These are phyloP conservation scores for Acidiella bohemica DNA, from an alignment of 495 filamentous ascomycete species.

Conservation along the genomic window DNA sequence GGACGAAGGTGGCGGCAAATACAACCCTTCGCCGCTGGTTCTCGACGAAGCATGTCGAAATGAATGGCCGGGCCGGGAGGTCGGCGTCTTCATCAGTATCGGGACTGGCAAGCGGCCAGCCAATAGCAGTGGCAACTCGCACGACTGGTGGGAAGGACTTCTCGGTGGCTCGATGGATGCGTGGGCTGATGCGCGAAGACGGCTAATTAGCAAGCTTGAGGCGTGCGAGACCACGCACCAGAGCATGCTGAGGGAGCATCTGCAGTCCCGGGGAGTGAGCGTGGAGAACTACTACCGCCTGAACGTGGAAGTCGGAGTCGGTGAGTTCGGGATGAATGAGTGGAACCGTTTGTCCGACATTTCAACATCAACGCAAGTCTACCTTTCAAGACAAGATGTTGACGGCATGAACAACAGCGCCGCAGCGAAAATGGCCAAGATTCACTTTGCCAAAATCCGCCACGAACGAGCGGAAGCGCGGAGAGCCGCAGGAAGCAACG, in stretches of 20 bases:
- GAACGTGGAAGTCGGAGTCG: slow-evolving; percentile 93
- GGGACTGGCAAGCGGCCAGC: slow-evolving; percentile 82
- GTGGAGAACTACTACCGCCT: slow-evolving; percentile 92
- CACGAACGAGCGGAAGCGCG: slow-evolving; percentile 24
- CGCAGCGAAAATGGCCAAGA: slow-evolving; percentile 71
- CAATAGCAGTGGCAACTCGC: slow-evolving; percentile 45
- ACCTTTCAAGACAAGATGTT: slow-evolving; percentile 60
- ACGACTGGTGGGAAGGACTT: slow-evolving; percentile 88
- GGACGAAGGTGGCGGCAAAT: slow-evolving; percentile 83
- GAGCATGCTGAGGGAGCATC: slow-evolving; percentile 61
- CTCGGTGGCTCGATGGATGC: slow-evolving; percentile 57
- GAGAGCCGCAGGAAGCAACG: not conserved
- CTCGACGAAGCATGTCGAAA: slow-evolving; percentile 83
- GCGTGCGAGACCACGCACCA: slow-evolving; percentile 86
- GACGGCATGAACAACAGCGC: slow-evolving; percentile 58
- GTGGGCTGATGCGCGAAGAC: slow-evolving; percentile 76
- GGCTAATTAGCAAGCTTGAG: slow-evolving; percentile 80
- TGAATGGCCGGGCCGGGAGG: slow-evolving; percentile 85
- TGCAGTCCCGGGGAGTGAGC: slow-evolving; percentile 64
- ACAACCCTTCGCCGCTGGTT: slow-evolving; percentile 74
- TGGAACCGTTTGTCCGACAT: slow-evolving; percentile 90
- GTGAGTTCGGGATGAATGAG: slow-evolving; percentile 98
- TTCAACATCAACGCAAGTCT: slow-evolving; percentile 75
- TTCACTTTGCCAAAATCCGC: slow-evolving; percentile 51
- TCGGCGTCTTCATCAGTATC: slow-evolving; percentile 80